These are phyloP conservation scores for Capronia epimyces DNA, from an alignment of 2,329 filamentous ascomycete genomes.

Conservation along the genomic window DNA sequence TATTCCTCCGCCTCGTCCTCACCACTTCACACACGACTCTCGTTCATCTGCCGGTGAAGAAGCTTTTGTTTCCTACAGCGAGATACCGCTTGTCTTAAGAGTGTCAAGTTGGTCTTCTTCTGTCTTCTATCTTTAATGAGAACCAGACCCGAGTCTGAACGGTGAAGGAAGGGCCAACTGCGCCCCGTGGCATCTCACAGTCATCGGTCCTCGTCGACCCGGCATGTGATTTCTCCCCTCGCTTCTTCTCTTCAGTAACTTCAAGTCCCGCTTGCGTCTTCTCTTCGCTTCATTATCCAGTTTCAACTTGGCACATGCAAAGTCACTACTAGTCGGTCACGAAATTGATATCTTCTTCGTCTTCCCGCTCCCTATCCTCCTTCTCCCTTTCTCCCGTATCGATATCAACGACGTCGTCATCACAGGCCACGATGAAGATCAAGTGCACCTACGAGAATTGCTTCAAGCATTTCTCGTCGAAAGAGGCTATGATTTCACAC, in stretches of 20 bases:
- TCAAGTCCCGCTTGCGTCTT: neutral
- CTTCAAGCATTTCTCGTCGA: slow-evolving; percentile 41
- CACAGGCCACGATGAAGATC: slow-evolving; percentile 19
- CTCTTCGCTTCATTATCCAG: neutral
- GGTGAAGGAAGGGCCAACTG: too few species aligned
- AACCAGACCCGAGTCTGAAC: too few species aligned
- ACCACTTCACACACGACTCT: neutral
- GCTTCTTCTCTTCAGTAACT: neutral
- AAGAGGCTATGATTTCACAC: slow-evolving; percentile 47
- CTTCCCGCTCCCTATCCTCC: neutral
- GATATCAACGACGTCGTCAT: neutral
- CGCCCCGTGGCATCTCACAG: too few species aligned
- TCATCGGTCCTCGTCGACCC: neutral
- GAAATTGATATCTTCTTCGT: neutral
- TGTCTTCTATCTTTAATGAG: too few species aligned
- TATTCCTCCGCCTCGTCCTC: too few species aligned
- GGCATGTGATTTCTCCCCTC: neutral
- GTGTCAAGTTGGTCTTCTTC: too few species aligned
- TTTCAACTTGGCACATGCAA: neutral
- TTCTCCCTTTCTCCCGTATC: neutral
- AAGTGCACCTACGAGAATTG: slow-evolving; percentile 47
- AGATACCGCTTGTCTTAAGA: too few species aligned
- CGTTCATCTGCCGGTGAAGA: neutral
- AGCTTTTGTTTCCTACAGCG: neutral
- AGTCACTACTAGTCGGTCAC: neutral